These are phyloP conservation scores for Arthrobotrys pseudoclavata DNA, from an alignment of 2,329 filamentous ascomycete species.

Conservation along the genomic window DNA sequence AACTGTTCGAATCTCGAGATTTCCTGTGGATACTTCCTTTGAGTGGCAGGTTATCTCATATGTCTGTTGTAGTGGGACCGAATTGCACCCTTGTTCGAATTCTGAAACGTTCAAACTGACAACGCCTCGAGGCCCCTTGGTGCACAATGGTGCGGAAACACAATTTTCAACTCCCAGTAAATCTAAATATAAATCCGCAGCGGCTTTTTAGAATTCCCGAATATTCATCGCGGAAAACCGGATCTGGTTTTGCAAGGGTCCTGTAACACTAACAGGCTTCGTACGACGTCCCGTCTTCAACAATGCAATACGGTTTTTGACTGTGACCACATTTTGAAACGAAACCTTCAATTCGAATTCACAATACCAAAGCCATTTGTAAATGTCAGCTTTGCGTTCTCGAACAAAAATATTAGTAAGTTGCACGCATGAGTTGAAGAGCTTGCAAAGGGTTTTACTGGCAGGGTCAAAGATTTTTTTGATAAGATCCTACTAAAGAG, in stretches of 20 bases:
- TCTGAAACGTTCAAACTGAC: neutral
- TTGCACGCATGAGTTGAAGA: neutral
- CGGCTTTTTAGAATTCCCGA: slow-evolving; percentile 1
- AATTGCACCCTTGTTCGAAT: neutral
- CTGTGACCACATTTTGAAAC: slow-evolving; percentile 19
- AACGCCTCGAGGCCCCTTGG: slow-evolving; percentile 1
- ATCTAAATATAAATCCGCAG: slow-evolving; percentile 7
- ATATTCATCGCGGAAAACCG: slow-evolving; percentile 4
- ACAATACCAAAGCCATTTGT: neutral
- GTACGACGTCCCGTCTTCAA: slow-evolving; percentile 12
- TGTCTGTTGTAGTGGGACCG: neutral
- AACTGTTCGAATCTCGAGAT: neutral
- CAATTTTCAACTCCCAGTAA: neutral
- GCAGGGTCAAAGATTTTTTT: slow-evolving; percentile 18
- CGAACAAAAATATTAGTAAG: slow-evolving; percentile 7
- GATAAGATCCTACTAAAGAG: slow-evolving; percentile 26
- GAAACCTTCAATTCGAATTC: slow-evolving; percentile 1
- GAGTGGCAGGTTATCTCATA: neutral
- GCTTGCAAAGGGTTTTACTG: neutral
- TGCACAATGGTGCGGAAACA: neutral
- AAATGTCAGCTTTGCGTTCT: slow-evolving; percentile 8
- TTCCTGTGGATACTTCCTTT: neutral
- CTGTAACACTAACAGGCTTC: slow-evolving; percentile 1
- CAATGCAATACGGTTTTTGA: slow-evolving; percentile 18
- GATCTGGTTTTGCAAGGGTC: neutral